phyloP scores from a whole-genome alignment of 371 early-diverging fungal genomes.

The Actinomortierella wolfii region DNA sequence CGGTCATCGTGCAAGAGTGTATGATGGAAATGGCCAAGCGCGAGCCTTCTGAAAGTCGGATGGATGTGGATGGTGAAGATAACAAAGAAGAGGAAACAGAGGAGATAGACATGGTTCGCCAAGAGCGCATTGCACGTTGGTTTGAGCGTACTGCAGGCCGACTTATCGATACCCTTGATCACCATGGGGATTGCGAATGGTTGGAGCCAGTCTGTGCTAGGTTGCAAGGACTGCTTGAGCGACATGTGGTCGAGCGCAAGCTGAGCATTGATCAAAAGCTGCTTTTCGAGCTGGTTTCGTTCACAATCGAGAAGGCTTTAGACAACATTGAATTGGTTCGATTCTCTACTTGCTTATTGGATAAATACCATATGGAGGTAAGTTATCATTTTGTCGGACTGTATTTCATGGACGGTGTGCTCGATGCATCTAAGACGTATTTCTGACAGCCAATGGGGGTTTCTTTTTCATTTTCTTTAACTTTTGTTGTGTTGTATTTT shows the following conservation, averaged over 20 bases:
- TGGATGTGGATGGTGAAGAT: constrained; percentile 9
- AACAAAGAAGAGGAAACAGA: constrained; percentile 7
- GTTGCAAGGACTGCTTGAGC: constrained; percentile 19
- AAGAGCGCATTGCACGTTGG: constrained; percentile 32
- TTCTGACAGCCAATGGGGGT: not conserved
- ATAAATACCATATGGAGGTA: constrained; percentile 37
- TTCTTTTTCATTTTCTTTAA: not conserved
- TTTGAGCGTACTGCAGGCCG: constrained; percentile 30
- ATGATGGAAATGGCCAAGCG: constrained; percentile 22
- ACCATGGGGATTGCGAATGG: constrained; percentile 37
- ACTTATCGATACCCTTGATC: constrained; percentile 23
- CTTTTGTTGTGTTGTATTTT: not conserved
- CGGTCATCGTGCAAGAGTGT: constrained; percentile 13
- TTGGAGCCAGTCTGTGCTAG: constrained; percentile 39
- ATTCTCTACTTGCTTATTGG: constrained; percentile 30
- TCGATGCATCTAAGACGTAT: not conserved
- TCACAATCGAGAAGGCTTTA: constrained; percentile 41
- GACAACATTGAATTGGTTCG: constrained; percentile 39
- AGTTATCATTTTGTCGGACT: not conserved
- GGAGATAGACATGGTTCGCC: constrained; percentile 25
- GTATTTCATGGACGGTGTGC: too few species aligned
- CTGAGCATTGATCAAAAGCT: constrained; percentile 40
- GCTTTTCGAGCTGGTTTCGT: constrained; percentile 42
- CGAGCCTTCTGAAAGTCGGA: too few species aligned
- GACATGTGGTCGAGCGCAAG: constrained; percentile 35